These are phyloP conservation scores for Rhododendron simsii DNA, from an alignment of 148 eudicot genomes.

Conservation along the genomic window DNA sequence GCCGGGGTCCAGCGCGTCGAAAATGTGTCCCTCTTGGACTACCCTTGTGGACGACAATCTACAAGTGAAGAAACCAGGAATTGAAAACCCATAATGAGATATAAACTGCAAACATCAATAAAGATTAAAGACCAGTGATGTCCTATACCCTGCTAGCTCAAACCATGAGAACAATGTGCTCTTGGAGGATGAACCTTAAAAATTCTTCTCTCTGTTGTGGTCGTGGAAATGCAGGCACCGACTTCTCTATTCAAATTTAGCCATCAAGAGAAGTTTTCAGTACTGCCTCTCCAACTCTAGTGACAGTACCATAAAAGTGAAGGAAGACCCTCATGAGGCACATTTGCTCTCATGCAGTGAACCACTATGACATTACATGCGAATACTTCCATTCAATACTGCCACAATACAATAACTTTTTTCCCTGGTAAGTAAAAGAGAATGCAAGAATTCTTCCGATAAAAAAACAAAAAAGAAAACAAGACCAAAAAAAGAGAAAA, in stretches of 20 bases:
- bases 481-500: not conserved
- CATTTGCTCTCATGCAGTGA: slow-evolving; percentile 5
- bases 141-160: not conserved
- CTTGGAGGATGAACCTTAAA: not conserved
- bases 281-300: not conserved
- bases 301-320: not conserved
- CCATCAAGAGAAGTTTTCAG: not conserved
- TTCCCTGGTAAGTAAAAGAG: not conserved
- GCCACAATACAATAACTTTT: not conserved
- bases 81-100: not conserved
- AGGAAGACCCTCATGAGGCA: slow-evolving; percentile 4
- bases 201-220: not conserved
- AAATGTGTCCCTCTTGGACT: slow-evolving; percentile 18
- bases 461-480: not conserved
- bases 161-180: not conserved
- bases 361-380: not conserved
- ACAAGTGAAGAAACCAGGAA: not conserved
- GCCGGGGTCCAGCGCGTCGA: slow-evolving; percentile 22
- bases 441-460: not conserved
- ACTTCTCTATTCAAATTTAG: not conserved
- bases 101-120: too few species aligned
- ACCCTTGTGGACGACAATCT: slow-evolving; percentile 13
- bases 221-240: slow-evolving; percentile 6
- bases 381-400: not conserved
- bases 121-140: not conserved